Percentiles rank a stretch among this genome's conserved stretches.
phyloP scores from a whole-genome alignment of 1,284 basidiomycete species.

The Takashimella koratensis region DNA sequence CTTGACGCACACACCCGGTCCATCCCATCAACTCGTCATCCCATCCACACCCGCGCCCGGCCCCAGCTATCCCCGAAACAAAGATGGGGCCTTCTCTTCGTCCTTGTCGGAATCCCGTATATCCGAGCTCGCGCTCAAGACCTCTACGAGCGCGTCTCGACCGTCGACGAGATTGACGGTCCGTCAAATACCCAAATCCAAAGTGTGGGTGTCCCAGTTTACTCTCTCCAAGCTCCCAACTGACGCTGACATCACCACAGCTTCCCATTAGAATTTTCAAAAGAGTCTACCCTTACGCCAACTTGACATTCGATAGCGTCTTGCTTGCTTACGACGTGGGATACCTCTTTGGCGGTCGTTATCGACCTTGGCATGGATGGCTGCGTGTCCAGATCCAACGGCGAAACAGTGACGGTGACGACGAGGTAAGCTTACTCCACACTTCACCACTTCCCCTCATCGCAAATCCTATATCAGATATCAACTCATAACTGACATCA shows the following conservation, averaged over 20 bases:
- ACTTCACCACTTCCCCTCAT: too few species aligned
- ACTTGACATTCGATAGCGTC: constrained; percentile 72
- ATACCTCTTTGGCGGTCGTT: constrained; percentile 87
- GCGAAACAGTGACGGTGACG: constrained; percentile 16
- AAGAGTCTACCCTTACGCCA: constrained; percentile 73
- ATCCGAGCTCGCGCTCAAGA: constrained; percentile 82
- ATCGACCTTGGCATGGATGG: constrained; percentile 86
- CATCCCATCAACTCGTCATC: neutral
- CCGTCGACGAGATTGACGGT: neutral
- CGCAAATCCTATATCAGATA: too few species aligned
- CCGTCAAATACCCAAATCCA: neutral
- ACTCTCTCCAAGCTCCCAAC: neutral
- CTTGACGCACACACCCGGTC: constrained; percentile 7
- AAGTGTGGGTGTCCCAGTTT: neutral
- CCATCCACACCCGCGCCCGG: constrained; percentile 2
- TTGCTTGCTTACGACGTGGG: constrained; percentile 79
- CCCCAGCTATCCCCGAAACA: constrained; percentile 32
- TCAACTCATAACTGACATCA: too few species aligned
- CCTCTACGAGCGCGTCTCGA: constrained; percentile 71
- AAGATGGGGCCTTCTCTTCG: constrained; percentile 63
- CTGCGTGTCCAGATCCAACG: constrained; percentile 64
- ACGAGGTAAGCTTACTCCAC: constrained; percentile 16
- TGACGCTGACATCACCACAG: neutral
- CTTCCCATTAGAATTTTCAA: constrained; percentile 54
- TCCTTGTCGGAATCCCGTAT: constrained; percentile 86